A percentile compares a stretch with the other conserved stretches of the same genome.
These are phyloP conservation scores for Ophiostoma sp. DNA, from an alignment of 2,329 filamentous ascomycete genomes.

Conservation along the genomic window DNA sequence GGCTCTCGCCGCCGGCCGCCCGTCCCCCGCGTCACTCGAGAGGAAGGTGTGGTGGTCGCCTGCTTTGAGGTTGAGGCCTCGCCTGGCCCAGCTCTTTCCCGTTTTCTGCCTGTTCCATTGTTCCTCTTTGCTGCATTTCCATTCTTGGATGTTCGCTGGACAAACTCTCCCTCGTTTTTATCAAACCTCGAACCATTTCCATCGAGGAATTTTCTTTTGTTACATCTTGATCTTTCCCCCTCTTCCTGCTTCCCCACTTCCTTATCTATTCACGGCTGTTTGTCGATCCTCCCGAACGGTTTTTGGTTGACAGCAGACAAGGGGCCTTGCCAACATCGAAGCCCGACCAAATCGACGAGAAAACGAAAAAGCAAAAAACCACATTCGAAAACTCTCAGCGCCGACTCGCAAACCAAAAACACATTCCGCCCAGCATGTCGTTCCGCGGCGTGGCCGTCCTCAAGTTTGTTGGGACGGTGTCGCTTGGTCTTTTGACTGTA, in stretches of 20 bases:
- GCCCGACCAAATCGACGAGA: background rate
- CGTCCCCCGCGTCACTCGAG: background rate
- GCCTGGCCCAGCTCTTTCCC: conserved; percentile 8
- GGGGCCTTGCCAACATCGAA: background rate
- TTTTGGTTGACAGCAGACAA: conserved; percentile 1
- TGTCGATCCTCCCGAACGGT: background rate
- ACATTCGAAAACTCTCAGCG: background rate
- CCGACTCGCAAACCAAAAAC: background rate
- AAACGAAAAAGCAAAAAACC: background rate
- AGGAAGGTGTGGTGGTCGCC: background rate
- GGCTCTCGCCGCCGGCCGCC: conserved; percentile 10
- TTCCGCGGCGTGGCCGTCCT: conserved; percentile 70
- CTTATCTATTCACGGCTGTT: background rate
- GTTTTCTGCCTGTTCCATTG: conserved; percentile 4
- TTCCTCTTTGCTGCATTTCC: background rate
- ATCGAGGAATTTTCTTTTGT: background rate
- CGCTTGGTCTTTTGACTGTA: conserved; percentile 85
- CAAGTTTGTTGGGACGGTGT: conserved; percentile 93
- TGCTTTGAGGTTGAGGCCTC: background rate
- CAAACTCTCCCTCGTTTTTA: background rate
- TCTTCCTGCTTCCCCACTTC: conserved; percentile 5
- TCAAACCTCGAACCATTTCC: background rate
- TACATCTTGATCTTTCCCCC: background rate
- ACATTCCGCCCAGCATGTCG: conserved; percentile 51
- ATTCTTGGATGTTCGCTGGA: background rate